Evolutionary conservation across 2,329 filamentous ascomycete species (phyloP).

Genomic region (Dactylellina leptospora): DNA sequence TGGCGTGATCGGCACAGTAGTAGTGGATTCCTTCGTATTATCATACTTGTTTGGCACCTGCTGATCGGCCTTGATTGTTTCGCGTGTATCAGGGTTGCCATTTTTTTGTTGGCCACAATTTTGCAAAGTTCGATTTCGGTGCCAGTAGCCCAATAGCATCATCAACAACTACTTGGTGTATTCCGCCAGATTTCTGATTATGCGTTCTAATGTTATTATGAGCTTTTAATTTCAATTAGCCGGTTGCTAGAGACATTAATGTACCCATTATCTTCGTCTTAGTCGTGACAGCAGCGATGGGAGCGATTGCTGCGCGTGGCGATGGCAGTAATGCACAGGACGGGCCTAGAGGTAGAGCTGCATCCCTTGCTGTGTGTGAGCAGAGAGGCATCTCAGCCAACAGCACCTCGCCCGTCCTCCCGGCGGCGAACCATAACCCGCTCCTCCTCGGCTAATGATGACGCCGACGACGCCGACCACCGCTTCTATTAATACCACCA

Average conservation of each 20-base stretch:
- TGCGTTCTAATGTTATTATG: background rate
- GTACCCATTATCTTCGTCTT: background rate
- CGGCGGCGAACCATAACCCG: background rate
- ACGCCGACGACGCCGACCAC: background rate
- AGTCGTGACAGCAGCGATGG: background rate
- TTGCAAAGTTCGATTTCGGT: background rate
- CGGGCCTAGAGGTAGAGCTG: constrained; percentile 4
- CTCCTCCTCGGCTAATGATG: background rate
- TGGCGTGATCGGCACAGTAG: background rate
- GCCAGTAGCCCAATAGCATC: background rate
- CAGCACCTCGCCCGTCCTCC: constrained; percentile 11
- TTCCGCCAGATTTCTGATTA: background rate
- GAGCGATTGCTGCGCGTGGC: background rate
- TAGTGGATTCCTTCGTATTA: background rate
- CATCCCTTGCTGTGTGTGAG: constrained; percentile 7
- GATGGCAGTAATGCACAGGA: constrained; percentile 1
- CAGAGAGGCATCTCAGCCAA: constrained; percentile 7
- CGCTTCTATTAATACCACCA: background rate
- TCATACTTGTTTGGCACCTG: background rate
- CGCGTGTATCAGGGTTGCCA: background rate
- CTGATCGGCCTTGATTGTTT: background rate
- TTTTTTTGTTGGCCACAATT: background rate
- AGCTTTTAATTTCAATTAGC: background rate
- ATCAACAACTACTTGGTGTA: background rate
- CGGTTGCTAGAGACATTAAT: background rate